These are phyloP conservation scores for Neonectria neomacrospora DNA, from an alignment of 2,329 filamentous ascomycete species.

Conservation along the genomic window DNA sequence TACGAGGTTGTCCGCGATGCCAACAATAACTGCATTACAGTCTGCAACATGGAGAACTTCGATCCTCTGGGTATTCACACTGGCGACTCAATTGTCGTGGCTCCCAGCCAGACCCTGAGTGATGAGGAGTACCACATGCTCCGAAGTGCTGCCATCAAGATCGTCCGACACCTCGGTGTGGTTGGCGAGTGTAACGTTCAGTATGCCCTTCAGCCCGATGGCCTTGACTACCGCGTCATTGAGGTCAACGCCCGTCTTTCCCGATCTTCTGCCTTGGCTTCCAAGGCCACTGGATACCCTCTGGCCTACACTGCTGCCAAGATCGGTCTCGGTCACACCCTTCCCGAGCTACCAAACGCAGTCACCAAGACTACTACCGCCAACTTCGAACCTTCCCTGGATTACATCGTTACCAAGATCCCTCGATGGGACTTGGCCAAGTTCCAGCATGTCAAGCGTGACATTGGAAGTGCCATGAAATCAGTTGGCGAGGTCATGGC, in stretches of 20 bases:
- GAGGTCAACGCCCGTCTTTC: conserved; percentile 99
- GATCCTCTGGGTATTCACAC: conserved; percentile 98
- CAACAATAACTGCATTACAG: conserved; percentile 98
- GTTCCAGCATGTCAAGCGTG: conserved; percentile 98
- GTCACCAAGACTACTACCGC: conserved; percentile 99
- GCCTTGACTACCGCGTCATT: conserved; percentile 97
- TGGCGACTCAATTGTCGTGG: conserved; percentile 98
- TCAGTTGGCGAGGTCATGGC: conserved; percentile 99
- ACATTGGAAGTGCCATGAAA: conserved; percentile 99
- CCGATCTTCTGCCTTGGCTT: conserved; percentile 94
- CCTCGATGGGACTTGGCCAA: conserved; percentile 98
- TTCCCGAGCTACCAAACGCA: conserved; percentile 95
- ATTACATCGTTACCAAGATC: conserved; percentile 99
- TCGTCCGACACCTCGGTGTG: conserved; percentile 94
- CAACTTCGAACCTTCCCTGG: conserved; percentile 97
- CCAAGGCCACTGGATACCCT: conserved; percentile 97
- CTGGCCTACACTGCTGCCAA: conserved; percentile 98
- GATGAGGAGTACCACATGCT: conserved; percentile 99
- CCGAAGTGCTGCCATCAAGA: conserved; percentile 96
- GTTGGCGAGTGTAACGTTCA: conserved; percentile 99
- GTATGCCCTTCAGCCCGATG: conserved; percentile 95
- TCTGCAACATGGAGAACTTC: conserved; percentile 88
- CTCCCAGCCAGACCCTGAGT: conserved; percentile 94
- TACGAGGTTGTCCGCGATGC: conserved; percentile 98
- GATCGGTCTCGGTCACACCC: conserved; percentile 94